These are phyloP conservation scores for Verbena officinalis DNA, from an alignment of 257 asterid species.

Conservation along the genomic window DNA sequence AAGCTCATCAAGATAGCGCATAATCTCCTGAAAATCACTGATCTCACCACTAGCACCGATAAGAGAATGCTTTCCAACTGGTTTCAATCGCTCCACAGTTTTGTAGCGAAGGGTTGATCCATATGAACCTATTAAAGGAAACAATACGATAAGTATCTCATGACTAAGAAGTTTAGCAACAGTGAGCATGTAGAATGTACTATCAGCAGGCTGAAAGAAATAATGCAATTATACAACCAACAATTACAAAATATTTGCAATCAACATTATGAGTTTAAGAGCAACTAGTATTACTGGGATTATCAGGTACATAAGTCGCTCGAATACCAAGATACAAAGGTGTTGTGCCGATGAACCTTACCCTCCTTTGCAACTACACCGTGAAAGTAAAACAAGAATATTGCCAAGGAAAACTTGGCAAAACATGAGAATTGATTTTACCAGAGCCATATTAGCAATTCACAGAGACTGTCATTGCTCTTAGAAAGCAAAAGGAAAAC, in stretches of 20 bases:
- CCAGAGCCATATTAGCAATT: background rate
- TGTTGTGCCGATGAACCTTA: background rate
- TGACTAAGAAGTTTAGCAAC: constrained; percentile 7
- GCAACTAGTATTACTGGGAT: constrained; percentile 3
- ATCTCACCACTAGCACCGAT: constrained; percentile 98
- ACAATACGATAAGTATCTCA: constrained; percentile 12
- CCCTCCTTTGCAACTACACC: background rate
- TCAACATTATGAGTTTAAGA: background rate
- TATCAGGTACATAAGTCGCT: background rate
- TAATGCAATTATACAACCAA: background rate
- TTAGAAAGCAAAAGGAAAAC: background rate
- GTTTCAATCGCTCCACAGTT: constrained; percentile 84
- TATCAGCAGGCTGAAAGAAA: constrained; percentile 3
- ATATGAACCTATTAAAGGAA: constrained; percentile 67
- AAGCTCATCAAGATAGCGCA: constrained; percentile 85
- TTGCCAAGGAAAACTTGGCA: background rate
- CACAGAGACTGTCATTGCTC: background rate
- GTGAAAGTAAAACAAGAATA: background rate
- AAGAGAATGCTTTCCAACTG: constrained; percentile 93
- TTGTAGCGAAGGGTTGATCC: constrained; percentile 97
- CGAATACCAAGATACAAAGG: background rate
- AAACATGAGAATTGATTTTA: background rate
- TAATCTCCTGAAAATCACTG: constrained; percentile 96
- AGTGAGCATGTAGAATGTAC: background rate
- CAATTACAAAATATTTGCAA: constrained; percentile 6